A percentile compares a stretch with the other conserved stretches of the same genome.
Evolutionary conservation across 1,139 yeast species (phyloP).

Genomic region (Torulaspora pretoriensis): DNA sequence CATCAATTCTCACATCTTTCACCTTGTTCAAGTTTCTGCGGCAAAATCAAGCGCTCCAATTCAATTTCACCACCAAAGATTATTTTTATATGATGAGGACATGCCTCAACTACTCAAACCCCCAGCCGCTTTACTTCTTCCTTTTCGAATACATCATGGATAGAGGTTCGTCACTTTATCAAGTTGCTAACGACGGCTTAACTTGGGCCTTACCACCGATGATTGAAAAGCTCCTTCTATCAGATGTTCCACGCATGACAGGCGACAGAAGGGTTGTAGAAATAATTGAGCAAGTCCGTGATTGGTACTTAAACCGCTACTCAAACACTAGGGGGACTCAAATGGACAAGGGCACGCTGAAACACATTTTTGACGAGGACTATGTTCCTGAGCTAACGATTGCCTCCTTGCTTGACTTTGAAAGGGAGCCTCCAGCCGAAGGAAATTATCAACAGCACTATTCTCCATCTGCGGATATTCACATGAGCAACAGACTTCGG

Average conservation of each 20-base stretch:
- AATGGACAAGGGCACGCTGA: slow-evolving; percentile 5
- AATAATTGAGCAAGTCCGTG: slow-evolving; percentile 4
- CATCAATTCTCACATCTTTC: slow-evolving; percentile 15
- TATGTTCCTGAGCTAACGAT: slow-evolving; percentile 6
- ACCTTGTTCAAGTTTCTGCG: slow-evolving; percentile 11
- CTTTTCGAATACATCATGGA: slow-evolving; percentile 16
- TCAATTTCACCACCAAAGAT: slow-evolving; percentile 17
- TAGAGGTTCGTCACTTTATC: slow-evolving; percentile 13
- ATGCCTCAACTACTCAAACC: slow-evolving; percentile 11
- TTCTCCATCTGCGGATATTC: slow-evolving; percentile 11
- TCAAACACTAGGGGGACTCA: neutral
- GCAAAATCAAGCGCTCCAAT: slow-evolving; percentile 2
- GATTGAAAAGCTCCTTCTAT: slow-evolving; percentile 7
- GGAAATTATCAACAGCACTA: slow-evolving; percentile 1
- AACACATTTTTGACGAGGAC: slow-evolving; percentile 7
- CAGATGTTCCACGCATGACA: neutral
- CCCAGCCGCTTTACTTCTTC: slow-evolving; percentile 14
- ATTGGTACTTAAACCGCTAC: slow-evolving; percentile 4
- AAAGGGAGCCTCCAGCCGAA: neutral
- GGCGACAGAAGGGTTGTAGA: slow-evolving; percentile 5
- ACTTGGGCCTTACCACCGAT: slow-evolving; percentile 13
- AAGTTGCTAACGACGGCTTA: neutral
- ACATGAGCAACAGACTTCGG: slow-evolving; percentile 8
- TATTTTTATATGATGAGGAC: slow-evolving; percentile 18
- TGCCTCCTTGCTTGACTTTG: slow-evolving; percentile 1